These are phyloP conservation scores for Mortierella sp. DNA, from an alignment of 371 early-diverging fungal genomes.

Conservation along the genomic window DNA sequence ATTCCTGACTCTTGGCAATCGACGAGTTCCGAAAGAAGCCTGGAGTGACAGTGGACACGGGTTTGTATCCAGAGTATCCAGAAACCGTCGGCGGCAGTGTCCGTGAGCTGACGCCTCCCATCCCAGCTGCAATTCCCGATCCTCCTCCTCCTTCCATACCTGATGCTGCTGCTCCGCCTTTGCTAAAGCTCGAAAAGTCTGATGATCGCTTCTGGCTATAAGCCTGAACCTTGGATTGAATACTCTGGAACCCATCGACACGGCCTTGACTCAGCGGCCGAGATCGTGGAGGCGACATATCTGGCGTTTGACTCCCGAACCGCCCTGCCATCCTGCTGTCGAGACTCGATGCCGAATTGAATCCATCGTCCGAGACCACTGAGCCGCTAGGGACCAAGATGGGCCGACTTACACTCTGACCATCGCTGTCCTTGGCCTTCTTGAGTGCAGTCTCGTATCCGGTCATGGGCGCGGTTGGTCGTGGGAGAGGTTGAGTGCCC, in stretches of 20 bases:
- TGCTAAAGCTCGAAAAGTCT: slow-evolving; percentile 32
- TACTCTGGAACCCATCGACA: slow-evolving; percentile 5
- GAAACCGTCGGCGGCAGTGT: slow-evolving; percentile 18
- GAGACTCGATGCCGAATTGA: slow-evolving; percentile 34
- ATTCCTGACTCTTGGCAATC: slow-evolving; percentile 9
- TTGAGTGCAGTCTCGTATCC: slow-evolving; percentile 23
- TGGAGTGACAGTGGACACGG: not conserved
- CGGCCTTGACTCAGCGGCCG: not conserved
- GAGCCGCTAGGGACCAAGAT: slow-evolving; percentile 12
- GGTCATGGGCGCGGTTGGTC: not conserved
- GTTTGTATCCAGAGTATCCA: slow-evolving; percentile 31
- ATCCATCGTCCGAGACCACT: slow-evolving; percentile 42
- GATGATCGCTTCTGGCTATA: slow-evolving; percentile 36
- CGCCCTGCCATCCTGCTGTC: slow-evolving; percentile 28
- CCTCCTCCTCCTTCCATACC: not conserved
- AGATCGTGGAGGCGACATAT: slow-evolving; percentile 27
- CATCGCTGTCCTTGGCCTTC: not conserved
- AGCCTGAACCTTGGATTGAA: slow-evolving; percentile 19
- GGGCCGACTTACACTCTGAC: slow-evolving; percentile 1
- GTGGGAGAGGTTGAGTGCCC: slow-evolving; percentile 43
- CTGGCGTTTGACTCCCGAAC: slow-evolving; percentile 15
- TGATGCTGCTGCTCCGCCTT: not conserved
- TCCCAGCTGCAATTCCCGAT: not conserved
- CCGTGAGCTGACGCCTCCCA: slow-evolving; percentile 17
- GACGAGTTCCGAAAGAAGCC: slow-evolving; percentile 1